Conservation (phyloP, 1,284 basidiomycete species). For the Sphaerobolus stellatus region DNA sequence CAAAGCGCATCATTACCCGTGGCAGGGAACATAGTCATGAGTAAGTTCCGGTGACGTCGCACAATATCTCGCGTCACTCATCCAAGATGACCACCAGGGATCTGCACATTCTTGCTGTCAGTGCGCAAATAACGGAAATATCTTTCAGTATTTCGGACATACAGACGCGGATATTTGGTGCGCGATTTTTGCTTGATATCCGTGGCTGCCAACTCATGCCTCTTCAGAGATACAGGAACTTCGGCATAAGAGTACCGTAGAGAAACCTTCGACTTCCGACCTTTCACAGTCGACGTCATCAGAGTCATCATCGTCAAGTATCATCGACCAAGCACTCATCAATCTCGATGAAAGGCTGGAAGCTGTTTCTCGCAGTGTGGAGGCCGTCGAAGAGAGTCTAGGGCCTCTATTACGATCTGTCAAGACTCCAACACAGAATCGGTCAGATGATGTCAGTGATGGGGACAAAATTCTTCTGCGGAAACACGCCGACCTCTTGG, state of each 20-base stretch:
- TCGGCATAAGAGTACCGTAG: conserved; percentile 67
- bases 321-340: conserved; percentile 80
- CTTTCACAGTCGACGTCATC: conserved; percentile 28
- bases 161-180: conserved; percentile 84
- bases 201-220: conserved; percentile 3
- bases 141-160: conserved; percentile 82
- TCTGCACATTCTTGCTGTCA: conserved; percentile 69
- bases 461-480: conserved; percentile 48
- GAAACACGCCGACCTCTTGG: conserved; percentile 65
- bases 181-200: conserved; percentile 19
- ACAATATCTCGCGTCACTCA: neutral
- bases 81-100: conserved; percentile 44
- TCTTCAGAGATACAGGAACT: conserved; percentile 77
- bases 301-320: conserved; percentile 55
- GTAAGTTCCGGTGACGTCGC: conserved; percentile 26
- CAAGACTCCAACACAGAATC: conserved; percentile 48
- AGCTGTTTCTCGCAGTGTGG: conserved; percentile 66
- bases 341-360: conserved; percentile 80
- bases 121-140: conserved; percentile 80
- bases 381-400: conserved; percentile 61
- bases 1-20: conserved; percentile 43
- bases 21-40: conserved; percentile 58
- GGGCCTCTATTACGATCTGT: conserved; percentile 53
- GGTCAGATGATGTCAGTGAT: conserved; percentile 44
- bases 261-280: conserved; percentile 8